Base-by-base conservation (phyloP, 257 asterid genomes). In the Misopates orontium region DNA sequence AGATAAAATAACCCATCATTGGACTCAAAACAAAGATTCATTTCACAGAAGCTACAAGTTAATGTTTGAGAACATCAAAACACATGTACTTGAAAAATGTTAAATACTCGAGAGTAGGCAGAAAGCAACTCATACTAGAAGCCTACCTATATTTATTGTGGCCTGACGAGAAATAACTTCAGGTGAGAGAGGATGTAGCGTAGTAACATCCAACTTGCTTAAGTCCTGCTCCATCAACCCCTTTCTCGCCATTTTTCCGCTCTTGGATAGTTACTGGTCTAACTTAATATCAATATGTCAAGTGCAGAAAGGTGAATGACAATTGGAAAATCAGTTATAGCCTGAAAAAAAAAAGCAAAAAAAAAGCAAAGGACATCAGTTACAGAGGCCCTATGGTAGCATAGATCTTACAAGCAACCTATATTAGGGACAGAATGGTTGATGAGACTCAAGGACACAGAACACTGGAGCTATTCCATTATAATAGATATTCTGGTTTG, bases 91-190 rank as follows among this genome's bases (percentile, higher is more conserved):
- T 36, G 42, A 8, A 36, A 36, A 36, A 36, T 36, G 42, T 36
- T 36, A 1, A 8, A 8, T 9, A 36, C 42, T 36, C 10, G 42
- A 36, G 42, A 36, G 10, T 9, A 36, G 42, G 8, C 42, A 36
- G 42, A 36, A 36, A 36, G 10, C 11, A 5, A 1, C 10, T 3
- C 10, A 36, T 4, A 36, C 1, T 36, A 36, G 11, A 36, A 9
- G 11, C 8, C 11, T 67, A 89, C 97, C 96, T 25, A 92, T 89
- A 71, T 93, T 93, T 55, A 93, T 93, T 8, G 97, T 92, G 12
- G 98, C 98, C 81, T 92, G 98, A 65, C 98, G 96, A 75, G 98
- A 87, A 72, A 92, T 92, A 60, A 92, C 98, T 78, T 92, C 98
- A 28, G 96, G 98, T 8, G 98, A 85, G 21, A 92, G 95, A 40